Base-by-base conservation (phyloP, 2,329 filamentous ascomycete species). In the Scopulariopsis brevicaulis region DNA sequence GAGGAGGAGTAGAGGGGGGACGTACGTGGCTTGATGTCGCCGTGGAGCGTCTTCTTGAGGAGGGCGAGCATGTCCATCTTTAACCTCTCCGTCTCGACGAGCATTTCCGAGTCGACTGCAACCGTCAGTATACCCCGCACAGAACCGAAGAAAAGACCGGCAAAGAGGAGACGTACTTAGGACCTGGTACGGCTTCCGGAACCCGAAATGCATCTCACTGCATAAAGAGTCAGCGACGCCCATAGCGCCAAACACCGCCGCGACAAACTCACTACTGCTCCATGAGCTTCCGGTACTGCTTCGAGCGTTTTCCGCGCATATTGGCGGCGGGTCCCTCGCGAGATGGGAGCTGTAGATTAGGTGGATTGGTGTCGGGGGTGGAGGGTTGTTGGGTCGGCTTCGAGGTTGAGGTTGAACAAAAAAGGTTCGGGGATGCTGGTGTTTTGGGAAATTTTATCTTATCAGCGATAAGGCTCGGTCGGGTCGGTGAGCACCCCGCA, bases 131-230 rank as follows among this genome's bases (percentile, higher is more conserved):
- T 51, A 59, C 6, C 46, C n/a, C 5, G 24, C 8, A 2, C 12
- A 11, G 46, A 50, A 10, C 53, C 61, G 56, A 53, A 37, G 6
- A 8, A 20, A 11, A 11, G n/a, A 12, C 20, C 5, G n/a, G n/a
- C n/a, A 50, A 20, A 22, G 51, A 25, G 22, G 51, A 20, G 59
- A 67, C 75, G 59, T 74, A 87, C 84, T 77, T 51, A 96, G 77
- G 56, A 96, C 86, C 74, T 97, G 94, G 74, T 96, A 97, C 12
- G 94, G 91, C 73, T 94, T 89, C 64, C 92, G 89, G 71, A 96
- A 96, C 60, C 88, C 87, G 69, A 96, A 96, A 32, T 57, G 55
- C 46, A 57, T 57, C 28, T 40, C 37, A 51, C 55, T 57, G 28
- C 12, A 35, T 46, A 40, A 22, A 51, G 18, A 14, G 25, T 46